Percentiles rank a stretch among this genome's conserved stretches.
Evolutionary conservation across 768 basidiomycete genomes (phyloP).

Genomic region (Crepidotus variabilis): DNA sequence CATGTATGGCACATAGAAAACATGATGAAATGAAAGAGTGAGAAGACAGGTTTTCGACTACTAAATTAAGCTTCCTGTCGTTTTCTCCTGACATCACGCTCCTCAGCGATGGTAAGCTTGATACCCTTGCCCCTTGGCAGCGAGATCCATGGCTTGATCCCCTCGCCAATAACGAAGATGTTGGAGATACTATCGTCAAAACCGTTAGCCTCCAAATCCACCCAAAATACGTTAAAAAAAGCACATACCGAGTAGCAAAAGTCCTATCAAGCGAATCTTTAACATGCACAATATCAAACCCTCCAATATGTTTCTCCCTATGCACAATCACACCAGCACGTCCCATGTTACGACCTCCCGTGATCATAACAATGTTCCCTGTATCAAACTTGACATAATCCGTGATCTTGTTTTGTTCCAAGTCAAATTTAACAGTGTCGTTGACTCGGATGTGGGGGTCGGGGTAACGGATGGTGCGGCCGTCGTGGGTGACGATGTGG

Average conservation of each 20-base stretch:
- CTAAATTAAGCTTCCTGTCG: slow-evolving; percentile 64
- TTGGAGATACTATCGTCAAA: slow-evolving; percentile 71
- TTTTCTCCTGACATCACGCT: slow-evolving; percentile 90
- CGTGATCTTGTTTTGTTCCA: slow-evolving; percentile 90
- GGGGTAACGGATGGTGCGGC: slow-evolving; percentile 99
- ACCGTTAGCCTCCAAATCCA: too few species aligned
- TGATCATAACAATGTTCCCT: slow-evolving; percentile 96
- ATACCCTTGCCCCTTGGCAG: slow-evolving; percentile 97
- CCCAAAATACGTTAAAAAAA: too few species aligned
- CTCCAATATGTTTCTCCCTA: slow-evolving; percentile 96
- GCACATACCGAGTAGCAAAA: slow-evolving; percentile 90
- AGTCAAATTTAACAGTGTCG: slow-evolving; percentile 96
- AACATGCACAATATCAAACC: slow-evolving; percentile 98
- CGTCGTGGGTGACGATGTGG: slow-evolving; percentile 97
- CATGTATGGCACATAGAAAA: slow-evolving; percentile 38
- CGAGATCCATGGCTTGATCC: slow-evolving; percentile 93
- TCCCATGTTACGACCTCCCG: slow-evolving; percentile 99
- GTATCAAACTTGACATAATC: slow-evolving; percentile 96
- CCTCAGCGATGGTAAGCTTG: slow-evolving; percentile 96
- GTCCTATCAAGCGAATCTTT: slow-evolving; percentile 93
- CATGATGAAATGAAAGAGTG: slow-evolving; percentile 26
- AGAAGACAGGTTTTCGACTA: slow-evolving; percentile 9
- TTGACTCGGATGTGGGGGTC: slow-evolving; percentile 94
- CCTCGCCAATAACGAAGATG: slow-evolving; percentile 98
- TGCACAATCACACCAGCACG: slow-evolving; percentile 94